These are phyloP conservation scores for Tanacetum coccineum DNA, from an alignment of 129 eudicot species.

Conservation along the genomic window DNA sequence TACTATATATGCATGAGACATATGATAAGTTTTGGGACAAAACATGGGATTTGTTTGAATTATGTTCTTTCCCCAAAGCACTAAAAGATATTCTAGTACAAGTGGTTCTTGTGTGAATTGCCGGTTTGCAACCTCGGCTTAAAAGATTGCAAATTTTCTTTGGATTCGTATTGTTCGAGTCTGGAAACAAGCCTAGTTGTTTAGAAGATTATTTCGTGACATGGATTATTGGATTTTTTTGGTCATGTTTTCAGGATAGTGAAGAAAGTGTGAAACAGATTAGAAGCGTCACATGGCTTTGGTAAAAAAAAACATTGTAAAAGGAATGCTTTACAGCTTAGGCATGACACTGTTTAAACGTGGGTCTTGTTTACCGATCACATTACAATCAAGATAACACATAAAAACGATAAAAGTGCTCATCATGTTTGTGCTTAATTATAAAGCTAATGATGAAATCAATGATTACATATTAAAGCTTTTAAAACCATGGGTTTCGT, in stretches of 20 bases:
- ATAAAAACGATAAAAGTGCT: too few species aligned
- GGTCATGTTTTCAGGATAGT: neutral
- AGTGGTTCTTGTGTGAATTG: neutral
- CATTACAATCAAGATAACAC: neutral
- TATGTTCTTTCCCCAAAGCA: constrained; percentile 11
- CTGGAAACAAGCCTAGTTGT: constrained; percentile 4
- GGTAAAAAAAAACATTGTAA: constrained; percentile 2
- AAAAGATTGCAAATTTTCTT: neutral
- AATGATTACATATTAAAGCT: too few species aligned
- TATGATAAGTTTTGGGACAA: constrained; percentile 2
- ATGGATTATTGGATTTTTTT: neutral
- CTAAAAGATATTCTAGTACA: neutral
- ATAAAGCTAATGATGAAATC: too few species aligned
- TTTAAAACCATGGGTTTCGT: too few species aligned
- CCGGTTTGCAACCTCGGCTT: neutral
- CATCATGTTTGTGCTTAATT: neutral
- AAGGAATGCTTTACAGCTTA: constrained; percentile 2
- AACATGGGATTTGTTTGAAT: constrained; percentile 14
- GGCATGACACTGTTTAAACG: neutral
- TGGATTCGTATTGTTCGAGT: neutral
- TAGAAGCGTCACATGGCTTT: neutral
- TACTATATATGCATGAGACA: constrained; percentile 9
- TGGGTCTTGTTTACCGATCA: neutral
- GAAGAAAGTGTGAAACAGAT: neutral
- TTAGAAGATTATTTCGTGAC: constrained; percentile 1